Base-by-base conservation (phyloP, 805 yeast genomes). In the Saturnispora mendoncae region DNA sequence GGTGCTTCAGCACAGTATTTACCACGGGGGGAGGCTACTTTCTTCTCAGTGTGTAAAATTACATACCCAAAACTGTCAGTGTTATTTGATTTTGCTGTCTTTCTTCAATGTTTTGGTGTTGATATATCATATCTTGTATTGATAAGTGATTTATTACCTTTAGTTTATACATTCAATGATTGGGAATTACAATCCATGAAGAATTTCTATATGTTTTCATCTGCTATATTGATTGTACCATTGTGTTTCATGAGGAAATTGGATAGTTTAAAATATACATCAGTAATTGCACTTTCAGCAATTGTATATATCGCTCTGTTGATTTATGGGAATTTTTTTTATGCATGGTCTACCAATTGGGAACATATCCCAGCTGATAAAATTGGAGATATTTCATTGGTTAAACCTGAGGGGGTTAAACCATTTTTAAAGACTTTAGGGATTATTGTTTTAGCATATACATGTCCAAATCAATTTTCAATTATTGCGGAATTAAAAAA, bases 381-480 rank as follows among this genome's bases (percentile, higher is more conserved):
- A 58, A 53, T 65, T 26, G 78, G 79, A 9, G 59, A 57, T 1
- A 48, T 75, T 6, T 61, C 65, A 24, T 57, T 67, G 54, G 51
- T 65, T 44, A 49, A 56, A n/a, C 67, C 74, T 2, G 66, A 71
- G 30, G 66, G 69, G 19, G 45, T 60, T 24, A 62, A 62, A 39
- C 71, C 72, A 1, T 55, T 74, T 6, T 61, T 80, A 44, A 69
- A 81, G 19, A 76, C 86, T 6, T 78, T 84, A 52, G 82, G 84
- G 20, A 79, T 84, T 42, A 72, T 83, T 28, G 79, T 84, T 12
- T 80, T 84, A 60, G 92, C 94, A 1, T 84, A 72, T 58, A 82
- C 90, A 1, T 86, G 92, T 38, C 90, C 84, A 63, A 84, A 82
- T 59, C 75, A 83, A 68, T 81, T 79, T 56, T 78, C 86, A 8